Conservation (phyloP, 306 rosid genomes). For the Chamaecrista fasciculata region DNA sequence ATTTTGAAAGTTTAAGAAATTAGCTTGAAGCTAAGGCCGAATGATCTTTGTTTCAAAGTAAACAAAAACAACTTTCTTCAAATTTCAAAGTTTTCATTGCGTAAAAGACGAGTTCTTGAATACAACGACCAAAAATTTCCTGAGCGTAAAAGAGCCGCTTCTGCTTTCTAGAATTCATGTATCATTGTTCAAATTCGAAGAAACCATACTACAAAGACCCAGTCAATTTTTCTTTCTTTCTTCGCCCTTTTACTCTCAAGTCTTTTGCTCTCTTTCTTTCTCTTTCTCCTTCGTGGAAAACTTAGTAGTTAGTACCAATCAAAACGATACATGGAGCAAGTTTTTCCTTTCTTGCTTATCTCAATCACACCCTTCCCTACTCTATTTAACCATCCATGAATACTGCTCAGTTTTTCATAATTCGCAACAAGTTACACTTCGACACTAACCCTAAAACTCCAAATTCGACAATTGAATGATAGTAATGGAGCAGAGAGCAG, state of each 20-base stretch:
- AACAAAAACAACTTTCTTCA: neutral
- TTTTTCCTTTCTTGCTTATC: neutral
- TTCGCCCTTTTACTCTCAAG: neutral
- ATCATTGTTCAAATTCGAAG: neutral
- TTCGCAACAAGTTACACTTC: neutral
- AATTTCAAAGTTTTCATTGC: constrained; percentile 1
- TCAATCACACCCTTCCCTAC: neutral
- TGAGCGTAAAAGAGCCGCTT: constrained; percentile 3
- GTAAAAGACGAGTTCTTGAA: neutral
- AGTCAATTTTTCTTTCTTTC: neutral
- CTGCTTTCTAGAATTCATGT: neutral
- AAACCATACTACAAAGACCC: neutral
- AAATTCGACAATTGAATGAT: neutral
- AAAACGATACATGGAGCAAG: neutral
- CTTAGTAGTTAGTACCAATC: neutral
- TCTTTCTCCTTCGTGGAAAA: neutral
- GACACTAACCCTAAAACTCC: neutral
- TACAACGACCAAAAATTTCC: neutral
- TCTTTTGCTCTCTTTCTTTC: too few relatives aligned
- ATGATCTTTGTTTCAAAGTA: neutral
- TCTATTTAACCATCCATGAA: neutral
- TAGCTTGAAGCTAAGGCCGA: neutral
- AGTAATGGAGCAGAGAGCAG: neutral
- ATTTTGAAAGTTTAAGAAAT: neutral
- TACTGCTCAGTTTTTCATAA: neutral